Percentiles rank a stretch among this genome's conserved stretches.
Conservation (phyloP, 1,139 yeast species). For the Nakaseomyces kungkrabaensis region DNA sequence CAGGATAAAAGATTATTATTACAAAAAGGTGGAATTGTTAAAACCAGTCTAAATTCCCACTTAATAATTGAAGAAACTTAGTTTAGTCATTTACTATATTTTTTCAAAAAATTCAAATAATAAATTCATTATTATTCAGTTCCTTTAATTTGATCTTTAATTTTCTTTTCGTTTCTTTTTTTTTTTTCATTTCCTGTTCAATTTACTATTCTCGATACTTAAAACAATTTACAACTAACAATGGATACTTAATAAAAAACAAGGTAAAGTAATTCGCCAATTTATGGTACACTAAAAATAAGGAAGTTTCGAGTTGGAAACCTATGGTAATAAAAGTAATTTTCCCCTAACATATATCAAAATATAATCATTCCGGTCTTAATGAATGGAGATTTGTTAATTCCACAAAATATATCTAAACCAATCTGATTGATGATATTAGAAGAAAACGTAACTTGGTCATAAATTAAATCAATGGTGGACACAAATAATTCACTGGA, state of each 20-base stretch:
- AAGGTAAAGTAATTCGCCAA: background rate
- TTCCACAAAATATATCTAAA: too few species aligned
- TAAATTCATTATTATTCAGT: too few species aligned
- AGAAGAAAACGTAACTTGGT: too few species aligned
- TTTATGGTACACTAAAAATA: background rate
- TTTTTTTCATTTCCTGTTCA: background rate
- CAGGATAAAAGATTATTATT: too few species aligned
- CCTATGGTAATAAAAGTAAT: background rate
- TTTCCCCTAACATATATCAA: background rate
- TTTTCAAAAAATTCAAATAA: too few species aligned
- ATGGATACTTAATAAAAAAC: slow-evolving; percentile 1
- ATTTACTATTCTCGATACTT: background rate
- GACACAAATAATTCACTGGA: background rate
- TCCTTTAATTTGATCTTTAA: background rate
- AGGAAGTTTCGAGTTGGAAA: background rate
- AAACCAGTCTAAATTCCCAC: too few species aligned
- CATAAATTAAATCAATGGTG: background rate
- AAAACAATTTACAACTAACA: slow-evolving; percentile 1
- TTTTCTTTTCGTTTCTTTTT: background rate
- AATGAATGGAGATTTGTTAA: too few species aligned
- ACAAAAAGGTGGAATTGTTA: too few species aligned
- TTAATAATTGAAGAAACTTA: background rate
- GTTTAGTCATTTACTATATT: background rate
- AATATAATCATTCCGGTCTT: background rate
- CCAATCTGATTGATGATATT: too few species aligned